Percentiles rank a stretch among this genome's conserved stretches.
Conservation (phyloP, 768 basidiomycete species). For the Boletus sp. region DNA sequence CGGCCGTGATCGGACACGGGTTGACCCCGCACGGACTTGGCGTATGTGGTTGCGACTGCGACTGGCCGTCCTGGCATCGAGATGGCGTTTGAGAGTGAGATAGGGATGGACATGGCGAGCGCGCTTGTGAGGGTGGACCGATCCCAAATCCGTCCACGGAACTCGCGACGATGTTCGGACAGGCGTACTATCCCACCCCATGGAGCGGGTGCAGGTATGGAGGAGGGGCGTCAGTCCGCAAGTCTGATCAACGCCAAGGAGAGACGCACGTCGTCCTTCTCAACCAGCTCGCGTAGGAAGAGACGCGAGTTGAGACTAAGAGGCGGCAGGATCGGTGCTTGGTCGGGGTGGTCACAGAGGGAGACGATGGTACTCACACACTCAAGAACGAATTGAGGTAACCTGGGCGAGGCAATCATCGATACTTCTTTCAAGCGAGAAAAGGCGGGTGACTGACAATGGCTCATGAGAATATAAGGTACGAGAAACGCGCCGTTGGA, state of each 20-base stretch:
- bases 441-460: slow-evolving; percentile 22
- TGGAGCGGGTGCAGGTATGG: too few species aligned
- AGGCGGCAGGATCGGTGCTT: background rate
- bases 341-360: too few species aligned
- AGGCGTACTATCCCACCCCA: slow-evolving; percentile 15
- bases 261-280: slow-evolving; percentile 23
- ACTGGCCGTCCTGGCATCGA: background rate
- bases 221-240: background rate
- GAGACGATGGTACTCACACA: slow-evolving; percentile 23
- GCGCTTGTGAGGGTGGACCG: slow-evolving; percentile 7
- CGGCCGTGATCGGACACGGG: slow-evolving; percentile 11
- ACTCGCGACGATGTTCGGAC: slow-evolving; percentile 24
- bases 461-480: slow-evolving; percentile 38
- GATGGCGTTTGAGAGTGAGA: slow-evolving; percentile 2
- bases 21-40: slow-evolving; percentile 1
- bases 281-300: slow-evolving; percentile 26
- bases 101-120: slow-evolving; percentile 7
- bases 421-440: background rate
- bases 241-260: background rate
- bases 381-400: slow-evolving; percentile 39
- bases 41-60: background rate
- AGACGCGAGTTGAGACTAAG: slow-evolving; percentile 29
- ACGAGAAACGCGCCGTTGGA: slow-evolving; percentile 35
- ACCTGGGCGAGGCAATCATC: slow-evolving; percentile 14
- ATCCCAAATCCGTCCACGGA: slow-evolving; percentile 20